A percentile compares a stretch with the other conserved stretches of the same genome.
Evolutionary conservation across 345 rosid genomes (phyloP).

Genomic region (Linum usitatissimum): DNA sequence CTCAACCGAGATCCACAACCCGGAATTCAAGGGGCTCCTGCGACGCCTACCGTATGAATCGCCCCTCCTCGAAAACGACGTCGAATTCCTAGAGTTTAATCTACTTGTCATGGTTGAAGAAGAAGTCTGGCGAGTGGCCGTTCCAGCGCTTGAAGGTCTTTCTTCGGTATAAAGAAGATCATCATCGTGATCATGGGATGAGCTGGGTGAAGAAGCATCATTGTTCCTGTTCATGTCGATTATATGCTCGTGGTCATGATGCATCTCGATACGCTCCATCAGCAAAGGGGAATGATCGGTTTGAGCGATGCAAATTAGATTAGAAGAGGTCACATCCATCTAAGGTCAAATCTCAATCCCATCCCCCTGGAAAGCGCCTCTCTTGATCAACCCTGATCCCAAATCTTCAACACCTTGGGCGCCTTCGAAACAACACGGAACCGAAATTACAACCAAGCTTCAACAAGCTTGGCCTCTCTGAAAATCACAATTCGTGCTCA

Average conservation of each 20-base stretch:
- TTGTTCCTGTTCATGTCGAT: constrained; percentile 40
- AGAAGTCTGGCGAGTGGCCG: constrained; percentile 20
- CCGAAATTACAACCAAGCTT: neutral
- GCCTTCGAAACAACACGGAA: neutral
- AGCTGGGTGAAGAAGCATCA: constrained; percentile 39
- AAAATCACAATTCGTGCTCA: constrained; percentile 8
- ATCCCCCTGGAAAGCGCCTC: neutral
- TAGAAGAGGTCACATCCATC: constrained; percentile 49
- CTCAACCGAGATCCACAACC: constrained; percentile 76
- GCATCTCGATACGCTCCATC: constrained; percentile 40
- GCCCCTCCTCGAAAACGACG: constrained; percentile 34
- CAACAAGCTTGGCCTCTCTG: constrained; percentile 7
- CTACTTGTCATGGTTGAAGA: constrained; percentile 30
- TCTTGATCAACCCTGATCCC: neutral
- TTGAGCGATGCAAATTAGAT: constrained; percentile 23
- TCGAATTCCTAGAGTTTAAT: constrained; percentile 26
- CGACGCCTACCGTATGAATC: constrained; percentile 39
- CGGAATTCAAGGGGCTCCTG: constrained; percentile 75
- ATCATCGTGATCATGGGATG: constrained; percentile 32
- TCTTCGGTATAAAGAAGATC: constrained; percentile 4
- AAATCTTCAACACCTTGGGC: too few relatives aligned
- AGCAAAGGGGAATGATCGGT: constrained; percentile 50
- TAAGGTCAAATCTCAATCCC: constrained; percentile 27
- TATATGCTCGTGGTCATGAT: constrained; percentile 36
- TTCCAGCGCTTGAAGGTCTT: constrained; percentile 18